Base-by-base conservation (phyloP, 805 yeast genomes). In the Ogataea paradorogensis region DNA sequence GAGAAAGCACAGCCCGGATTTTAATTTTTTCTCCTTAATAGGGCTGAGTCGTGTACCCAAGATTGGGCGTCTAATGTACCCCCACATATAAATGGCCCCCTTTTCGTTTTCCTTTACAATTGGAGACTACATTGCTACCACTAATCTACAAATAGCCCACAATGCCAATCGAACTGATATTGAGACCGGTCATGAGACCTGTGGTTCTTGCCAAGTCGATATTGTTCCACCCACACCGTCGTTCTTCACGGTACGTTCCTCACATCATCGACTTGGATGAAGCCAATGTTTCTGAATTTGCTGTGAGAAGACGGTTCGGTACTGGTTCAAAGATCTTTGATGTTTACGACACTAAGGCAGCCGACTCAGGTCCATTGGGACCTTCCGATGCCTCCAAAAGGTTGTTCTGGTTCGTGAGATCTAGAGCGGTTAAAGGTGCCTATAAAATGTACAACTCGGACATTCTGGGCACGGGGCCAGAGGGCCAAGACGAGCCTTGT, bases 371-470 rank as follows among this genome's bases (percentile, higher is more conserved):
- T 2, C 67, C 71, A 8, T 41, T 59, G 33, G 74, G 74, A 4
- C 64, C 73, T 14, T 52, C 59, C 4, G 70, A 74, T 33, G 66
- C 71, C n/a, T 58, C 61, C 11, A 62, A 73, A 31, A 60, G 73
- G 21, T 48, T 76, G 13, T 77, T 71, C 52, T 73, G 77, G 71
- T 73, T 76, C 62, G 69, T 67, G 11, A 66, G 84, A 48, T 78
- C 84, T n/a, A 67, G 83, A 46, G 81, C 83, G 4, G 83, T 78
- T 35, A 78, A 78, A 58, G 83, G 84, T 35, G 80, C 82, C 2
- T 79, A 77, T 62, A 76, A 71, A 54, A 71, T 78, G 77, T 78
- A 65, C 49, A 67, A 73, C 8, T 50, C 64, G 9, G 64, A 55
- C 13, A 61, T 71, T 29, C 47, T 54, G 26, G 65, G 61, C 3